Evolutionary conservation across 73 alveolate species (phyloP), one percentile per base, ranked within the genome.

Genomic region (Effrenium voratum): DNA sequence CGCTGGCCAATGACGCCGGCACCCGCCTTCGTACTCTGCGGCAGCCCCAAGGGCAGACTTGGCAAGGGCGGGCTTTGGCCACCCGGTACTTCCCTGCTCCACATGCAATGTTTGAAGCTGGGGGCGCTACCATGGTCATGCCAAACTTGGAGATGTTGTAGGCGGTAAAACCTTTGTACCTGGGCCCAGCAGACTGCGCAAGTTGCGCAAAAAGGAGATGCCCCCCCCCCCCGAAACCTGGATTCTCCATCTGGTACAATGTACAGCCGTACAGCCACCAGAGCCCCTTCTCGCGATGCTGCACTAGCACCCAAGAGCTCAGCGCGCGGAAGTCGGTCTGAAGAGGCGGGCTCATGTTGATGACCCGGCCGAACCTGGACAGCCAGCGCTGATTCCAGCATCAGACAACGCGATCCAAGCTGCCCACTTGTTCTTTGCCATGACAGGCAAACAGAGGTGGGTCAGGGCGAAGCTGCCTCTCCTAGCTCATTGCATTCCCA

Each of bases 371-470:
- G 34, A 47, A 81, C 91, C 91, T 81, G 16, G 60, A 28, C 60
- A 8, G 52, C 83, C 41, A 16, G n/a, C 30, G 79, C 43, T 1
- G n/a, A 30, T 57, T 57, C n/a, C n/a, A 57, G n/a, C 1, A 57
- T 57, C 28, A 22, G 68, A 55, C 68, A 55, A 55, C 22, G 12
- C 22, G 22, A n/a, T n/a, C n/a, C n/a, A n/a, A n/a, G n/a, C n/a
- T n/a, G 85, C 95, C 86, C 96, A 88, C 98, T 77, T 77, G 98
- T 91, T 91, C 91, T 91, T 91, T 40, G 98, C 98, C 98, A 91
- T 91, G 77, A 91, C 38, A 36, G 98, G 98, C 91, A 91, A 40
- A 52, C 98, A 91, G 44, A 91, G 73, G 22, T 70, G 91, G 0
- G 98, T 91, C 91, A 91, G 24, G 32, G 98, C 98, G 79, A 88